phyloP scores from a whole-genome alignment of 2,329 filamentous ascomycete genomes.

The Orbilia oligospora region DNA sequence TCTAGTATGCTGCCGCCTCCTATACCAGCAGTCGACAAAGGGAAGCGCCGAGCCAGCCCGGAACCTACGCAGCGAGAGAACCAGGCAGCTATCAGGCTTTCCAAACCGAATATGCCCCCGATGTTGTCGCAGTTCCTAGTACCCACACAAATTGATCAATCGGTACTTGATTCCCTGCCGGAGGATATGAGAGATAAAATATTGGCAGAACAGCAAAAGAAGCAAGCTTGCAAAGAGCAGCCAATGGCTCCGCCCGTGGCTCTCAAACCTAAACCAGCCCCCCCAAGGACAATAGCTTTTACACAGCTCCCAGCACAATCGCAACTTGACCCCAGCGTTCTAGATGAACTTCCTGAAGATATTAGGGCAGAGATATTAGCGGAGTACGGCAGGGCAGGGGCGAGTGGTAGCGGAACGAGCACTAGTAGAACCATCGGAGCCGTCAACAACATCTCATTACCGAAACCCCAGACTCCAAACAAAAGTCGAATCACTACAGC shows the following conservation, averaged over 20 bases:
- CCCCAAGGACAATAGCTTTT: constrained; percentile 64
- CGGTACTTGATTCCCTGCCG: constrained; percentile 86
- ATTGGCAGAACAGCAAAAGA: constrained; percentile 72
- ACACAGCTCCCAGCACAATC: constrained; percentile 72
- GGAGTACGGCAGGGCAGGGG: constrained; percentile 72
- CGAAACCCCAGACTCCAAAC: constrained; percentile 71
- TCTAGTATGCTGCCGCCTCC: constrained; percentile 68
- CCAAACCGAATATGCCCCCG: constrained; percentile 72
- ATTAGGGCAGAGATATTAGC: constrained; percentile 86
- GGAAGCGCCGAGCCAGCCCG: constrained; percentile 65
- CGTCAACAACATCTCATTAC: neutral
- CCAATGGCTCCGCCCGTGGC: constrained; percentile 62
- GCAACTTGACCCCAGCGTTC: constrained; percentile 86
- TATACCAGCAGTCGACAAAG: constrained; percentile 63
- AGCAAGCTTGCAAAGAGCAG: constrained; percentile 61
- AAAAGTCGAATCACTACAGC: constrained; percentile 69
- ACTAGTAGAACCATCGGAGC: constrained; percentile 36
- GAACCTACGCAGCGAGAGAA: constrained; percentile 68
- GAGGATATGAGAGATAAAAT: constrained; percentile 84
- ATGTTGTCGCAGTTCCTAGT: constrained; percentile 92
- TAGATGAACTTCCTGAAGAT: constrained; percentile 85
- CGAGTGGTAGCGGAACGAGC: constrained; percentile 10
- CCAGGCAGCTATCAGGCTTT: constrained; percentile 76
- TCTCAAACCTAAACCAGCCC: constrained; percentile 65
- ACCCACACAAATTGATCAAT: constrained; percentile 83